Evolutionary conservation across 169 alveolate genomes (phyloP), one percentile per base, ranked within the genome.

Genomic region (Cryptosporidium viatorum): DNA sequence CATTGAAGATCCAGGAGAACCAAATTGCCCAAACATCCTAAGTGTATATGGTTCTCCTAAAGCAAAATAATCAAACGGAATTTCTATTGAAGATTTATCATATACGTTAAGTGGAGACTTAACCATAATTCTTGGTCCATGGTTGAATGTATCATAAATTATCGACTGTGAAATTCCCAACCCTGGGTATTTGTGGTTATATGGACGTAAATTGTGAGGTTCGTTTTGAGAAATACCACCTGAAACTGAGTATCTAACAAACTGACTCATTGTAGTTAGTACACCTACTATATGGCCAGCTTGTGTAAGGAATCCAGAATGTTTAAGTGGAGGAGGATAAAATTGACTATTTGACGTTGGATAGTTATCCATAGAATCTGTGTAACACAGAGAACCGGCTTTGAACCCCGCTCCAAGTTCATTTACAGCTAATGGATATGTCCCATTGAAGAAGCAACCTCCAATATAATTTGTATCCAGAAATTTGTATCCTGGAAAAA

Each of bases 281-380:
- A 59, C 41, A 6, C 89, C 89, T 21, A 80, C 75, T 80, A 80
- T 41, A 62, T 80, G 89, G n/a, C 41, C 37, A 35, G 75, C 80
- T 18, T 80, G 89, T 12, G 89, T 80, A 12, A 80, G 68, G n/a
- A 6, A 80, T 16, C 89, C 89, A 0, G 89, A 80, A 39, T 80
- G 48, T 45, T 80, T 80, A 16, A 80, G 39, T 29, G 89, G 89
- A 60, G 89, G 89, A 31, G 89, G 89, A 48, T 80, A 80, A 59
- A 80, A 80, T 5, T 60, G 89, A 14, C 89, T 80, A 62, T 80
- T 62, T 0, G 68, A 37, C 8, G 75, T 62, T 18, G 89, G 89
- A 37, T 62, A 59, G 10, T 23, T 59, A n/a, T 80, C 75, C 70
- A 39, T 62, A 21, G 89, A 62, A 31, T 80, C 89, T 39, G 55